Evolutionary conservation across 495 filamentous ascomycete genomes (phyloP), one percentile per base, ranked within the genome.

Genomic region (Xylaria palmicola): DNA sequence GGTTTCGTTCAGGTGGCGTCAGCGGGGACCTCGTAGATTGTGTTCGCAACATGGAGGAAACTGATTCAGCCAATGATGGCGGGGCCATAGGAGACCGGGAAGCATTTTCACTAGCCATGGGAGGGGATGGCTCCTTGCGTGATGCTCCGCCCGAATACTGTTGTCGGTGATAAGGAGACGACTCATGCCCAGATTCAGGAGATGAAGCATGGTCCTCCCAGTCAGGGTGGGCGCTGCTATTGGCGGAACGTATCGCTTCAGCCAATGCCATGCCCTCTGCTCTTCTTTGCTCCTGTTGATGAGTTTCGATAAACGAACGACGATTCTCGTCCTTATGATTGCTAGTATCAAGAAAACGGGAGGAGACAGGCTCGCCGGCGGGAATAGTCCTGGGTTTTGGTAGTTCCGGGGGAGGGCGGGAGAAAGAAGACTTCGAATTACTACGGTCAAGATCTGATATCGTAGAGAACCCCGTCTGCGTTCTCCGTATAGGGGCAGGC

Each of bases 191-290:
- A 20, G 69, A 64, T 27, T 72, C 69, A 13, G 69, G 67, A 40
- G 69, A 72, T n/a, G 69, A 72, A 8, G 26, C 41, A 19, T 54
- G 50, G 17, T 72, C 64, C 37, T 68, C 67, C 60, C 65, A 67
- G 1, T 72, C 62, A 45, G 62, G 65, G 26, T 63, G 62, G 17
- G 62, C 65, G 27, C 65, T 65, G 12, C 60, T 66, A 51, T 60
- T 74, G 30, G 59, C 71, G 24, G 73, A 68, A 37, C 79, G 72
- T 17, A 75, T 71, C 36, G 77, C 78, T 26, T 84, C 74, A 13
- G 87, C 82, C 62, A 93, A 79, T 13, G 87, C 88, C 62, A 79
- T 78, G 6, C 86, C 90, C 74, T 93, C 90, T 19, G 89, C 89
- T 26, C 82, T 78, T 48, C 87, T 79, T 85, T 92, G 90, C 72